Base-by-base conservation (phyloP, 345 rosid genomes). In the Orychophragmus violaceus region DNA sequence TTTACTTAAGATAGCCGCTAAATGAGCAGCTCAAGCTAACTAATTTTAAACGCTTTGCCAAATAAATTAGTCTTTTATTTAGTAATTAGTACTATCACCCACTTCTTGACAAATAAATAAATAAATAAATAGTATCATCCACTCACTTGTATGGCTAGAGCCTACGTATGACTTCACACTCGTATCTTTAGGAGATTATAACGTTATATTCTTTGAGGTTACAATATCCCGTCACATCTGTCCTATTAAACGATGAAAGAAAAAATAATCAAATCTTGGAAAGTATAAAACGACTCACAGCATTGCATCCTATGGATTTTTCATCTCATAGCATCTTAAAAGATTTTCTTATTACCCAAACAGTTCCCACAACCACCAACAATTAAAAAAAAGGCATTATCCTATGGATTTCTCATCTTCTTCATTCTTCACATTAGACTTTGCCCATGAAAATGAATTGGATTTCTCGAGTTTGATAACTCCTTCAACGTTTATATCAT, bases 351-450 rank as follows among this genome's bases (percentile, higher is more conserved):
- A n/a, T 2, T 13, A 46, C 48, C 37, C 41, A 49, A 30, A n/a
- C 25, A 24, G 13, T 16, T n/a, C 27, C 50, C 42, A 52, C 19
- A 58, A 57, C 25, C 55, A 42, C 44, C 54, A 49, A 23, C 48
- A 25, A 65, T 19, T 8, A 5, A 68, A 66, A 45, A 0, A 23
- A 44, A 13, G 3, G 23, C 44, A 58, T 14, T 24, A 12, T 50
- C 62, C 28, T 17, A 70, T 70, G 70, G 65, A 49, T 55, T 64
- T 18, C 46, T 35, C 58, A 54, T 18, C 24, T 46, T 71, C 59
- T 46, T 64, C 70, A 14, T 18, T 22, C 13, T 48, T 64, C 52
- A 19, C 18, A 27, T 4, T n/a, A 33, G 53, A 64, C 14, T 71
- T 56, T 56, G 3, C 42, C 17, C 2, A 21, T 55, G 70, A 64